phyloP scores from a whole-genome alignment of 306 rosid species.

The Fragaria nilgerrensis region DNA sequence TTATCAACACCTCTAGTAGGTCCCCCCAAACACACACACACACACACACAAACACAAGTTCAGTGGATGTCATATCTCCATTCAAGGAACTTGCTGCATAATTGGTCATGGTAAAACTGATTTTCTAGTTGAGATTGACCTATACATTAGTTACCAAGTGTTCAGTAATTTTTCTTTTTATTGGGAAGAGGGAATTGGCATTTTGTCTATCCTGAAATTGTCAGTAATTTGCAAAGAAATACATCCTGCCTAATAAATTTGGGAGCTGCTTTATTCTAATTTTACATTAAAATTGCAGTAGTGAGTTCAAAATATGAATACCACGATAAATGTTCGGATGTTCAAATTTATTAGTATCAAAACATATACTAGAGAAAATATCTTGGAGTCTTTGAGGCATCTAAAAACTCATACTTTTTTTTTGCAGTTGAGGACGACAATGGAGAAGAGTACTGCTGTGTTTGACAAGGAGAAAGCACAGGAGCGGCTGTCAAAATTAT shows the following conservation, averaged over 20 bases:
- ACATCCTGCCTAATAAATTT: neutral
- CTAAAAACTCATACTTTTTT: neutral
- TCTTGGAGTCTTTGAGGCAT: neutral
- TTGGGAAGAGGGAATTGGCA: neutral
- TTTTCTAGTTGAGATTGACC: neutral
- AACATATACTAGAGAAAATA: neutral
- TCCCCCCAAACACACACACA: neutral
- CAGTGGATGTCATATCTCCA: neutral
- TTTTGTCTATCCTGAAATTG: neutral
- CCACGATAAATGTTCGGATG: neutral
- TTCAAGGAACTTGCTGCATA: neutral
- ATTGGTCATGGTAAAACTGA: neutral
- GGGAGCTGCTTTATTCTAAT: conserved; percentile 1
- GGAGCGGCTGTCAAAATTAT: conserved; percentile 83
- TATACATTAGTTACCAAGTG: neutral
- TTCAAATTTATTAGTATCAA: neutral
- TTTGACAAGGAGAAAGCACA: conserved; percentile 96
- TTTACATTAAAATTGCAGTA: too few species aligned
- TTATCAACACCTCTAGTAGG: neutral
- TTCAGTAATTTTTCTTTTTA: neutral
- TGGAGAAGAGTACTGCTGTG: conserved; percentile 64
- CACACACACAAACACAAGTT: neutral
- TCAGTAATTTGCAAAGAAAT: neutral
- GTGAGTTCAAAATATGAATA: neutral
- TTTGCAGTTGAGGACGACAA: conserved; percentile 65